Conservation (phyloP, 805 yeast species). For the Candida patagonica region DNA sequence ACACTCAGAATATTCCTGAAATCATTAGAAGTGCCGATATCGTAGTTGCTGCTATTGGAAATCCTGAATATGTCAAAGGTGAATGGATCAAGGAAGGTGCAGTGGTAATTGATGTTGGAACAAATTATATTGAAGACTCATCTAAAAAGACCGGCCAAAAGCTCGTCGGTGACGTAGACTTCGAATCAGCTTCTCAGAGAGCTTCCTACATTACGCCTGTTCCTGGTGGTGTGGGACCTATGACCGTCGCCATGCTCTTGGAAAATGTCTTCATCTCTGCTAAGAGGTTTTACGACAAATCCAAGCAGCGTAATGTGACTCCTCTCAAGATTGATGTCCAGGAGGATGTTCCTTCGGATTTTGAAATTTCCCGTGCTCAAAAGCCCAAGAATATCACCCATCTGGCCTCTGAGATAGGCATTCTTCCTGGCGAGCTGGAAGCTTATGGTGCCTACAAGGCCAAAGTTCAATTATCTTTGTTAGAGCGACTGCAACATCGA, state of each 20-base stretch:
- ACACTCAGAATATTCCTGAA: constrained; percentile 50
- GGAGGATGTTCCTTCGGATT: constrained; percentile 82
- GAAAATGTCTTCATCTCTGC: constrained; percentile 80
- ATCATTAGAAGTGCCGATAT: constrained; percentile 68
- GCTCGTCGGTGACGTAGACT: constrained; percentile 95
- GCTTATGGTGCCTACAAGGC: constrained; percentile 86
- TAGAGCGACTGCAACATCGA: constrained; percentile 54
- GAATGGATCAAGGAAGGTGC: constrained; percentile 82
- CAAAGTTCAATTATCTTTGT: constrained; percentile 62
- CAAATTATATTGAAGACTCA: constrained; percentile 74
- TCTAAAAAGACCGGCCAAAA: constrained; percentile 67
- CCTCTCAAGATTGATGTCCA: constrained; percentile 48
- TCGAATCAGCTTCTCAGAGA: constrained; percentile 47
- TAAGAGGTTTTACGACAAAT: constrained; percentile 35
- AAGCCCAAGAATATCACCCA: constrained; percentile 70
- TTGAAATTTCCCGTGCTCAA: constrained; percentile 82
- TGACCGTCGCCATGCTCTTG: constrained; percentile 95
- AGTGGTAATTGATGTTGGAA: constrained; percentile 90
- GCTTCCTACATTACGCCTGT: constrained; percentile 85
- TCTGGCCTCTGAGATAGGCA: constrained; percentile 77
- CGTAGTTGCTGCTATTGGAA: constrained; percentile 87
- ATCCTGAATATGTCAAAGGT: constrained; percentile 73
- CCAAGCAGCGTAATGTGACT: constrained; percentile 33
- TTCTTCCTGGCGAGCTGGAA: constrained; percentile 69
- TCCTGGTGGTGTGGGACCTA: constrained; percentile 99